These are phyloP conservation scores for Recurvomyces mirabilis DNA, from an alignment of 495 filamentous ascomycete genomes.

Conservation along the genomic window DNA sequence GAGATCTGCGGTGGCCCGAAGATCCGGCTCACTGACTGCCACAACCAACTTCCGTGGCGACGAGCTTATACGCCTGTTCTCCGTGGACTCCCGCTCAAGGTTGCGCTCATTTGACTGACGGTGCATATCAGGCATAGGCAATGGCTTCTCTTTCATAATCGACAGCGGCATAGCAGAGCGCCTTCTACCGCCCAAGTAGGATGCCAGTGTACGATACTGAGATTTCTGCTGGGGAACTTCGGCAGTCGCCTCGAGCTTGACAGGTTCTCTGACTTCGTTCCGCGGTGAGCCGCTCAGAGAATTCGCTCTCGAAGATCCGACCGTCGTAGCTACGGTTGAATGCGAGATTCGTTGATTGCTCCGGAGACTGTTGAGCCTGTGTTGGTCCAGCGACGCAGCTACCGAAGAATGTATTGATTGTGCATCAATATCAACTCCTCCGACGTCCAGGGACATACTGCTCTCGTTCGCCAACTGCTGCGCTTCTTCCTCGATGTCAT, in stretches of 20 bases:
- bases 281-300: slow-evolving; percentile 23
- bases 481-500: slow-evolving; percentile 17
- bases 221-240: slow-evolving; percentile 21
- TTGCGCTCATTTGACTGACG: background rate
- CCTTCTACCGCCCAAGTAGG: slow-evolving; percentile 17
- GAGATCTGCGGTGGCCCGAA: background rate
- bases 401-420: slow-evolving; percentile 19
- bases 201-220: slow-evolving; percentile 24
- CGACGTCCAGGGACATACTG: background rate
- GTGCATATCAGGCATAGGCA: slow-evolving; percentile 5
- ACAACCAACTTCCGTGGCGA: slow-evolving; percentile 2
- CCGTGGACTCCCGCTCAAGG: background rate
- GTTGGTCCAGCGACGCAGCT: slow-evolving; percentile 20
- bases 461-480: slow-evolving; percentile 4
- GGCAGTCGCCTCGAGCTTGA: slow-evolving; percentile 14
- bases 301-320: slow-evolving; percentile 25
- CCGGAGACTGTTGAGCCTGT: slow-evolving; percentile 21
- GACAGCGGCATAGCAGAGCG: slow-evolving; percentile 27
- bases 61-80: background rate
- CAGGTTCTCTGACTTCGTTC: slow-evolving; percentile 15
- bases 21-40: slow-evolving; percentile 14
- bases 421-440: slow-evolving; percentile 5
- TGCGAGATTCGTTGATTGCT: slow-evolving; percentile 14
- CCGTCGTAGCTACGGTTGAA: slow-evolving; percentile 17
- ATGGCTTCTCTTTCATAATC: slow-evolving; percentile 18